These are phyloP conservation scores for Cinnamomum micranthum DNA, from an alignment of 164 flowering plant species.

Conservation along the genomic window DNA sequence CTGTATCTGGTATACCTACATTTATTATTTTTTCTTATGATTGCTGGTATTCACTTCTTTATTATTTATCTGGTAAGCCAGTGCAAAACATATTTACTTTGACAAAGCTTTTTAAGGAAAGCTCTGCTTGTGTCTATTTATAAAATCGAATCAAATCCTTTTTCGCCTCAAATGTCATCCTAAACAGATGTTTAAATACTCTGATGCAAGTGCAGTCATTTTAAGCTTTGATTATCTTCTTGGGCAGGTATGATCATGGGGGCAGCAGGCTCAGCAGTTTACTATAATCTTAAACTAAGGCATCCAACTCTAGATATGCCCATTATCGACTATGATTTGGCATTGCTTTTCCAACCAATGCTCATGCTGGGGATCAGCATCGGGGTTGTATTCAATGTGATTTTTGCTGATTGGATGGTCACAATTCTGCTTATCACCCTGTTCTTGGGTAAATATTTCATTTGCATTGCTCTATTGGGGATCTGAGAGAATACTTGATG, in stretches of 20 bases:
- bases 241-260: constrained; percentile 97
- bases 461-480: neutral
- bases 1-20: too few species aligned
- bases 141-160: neutral
- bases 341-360: constrained; percentile 94
- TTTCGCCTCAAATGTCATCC: neutral
- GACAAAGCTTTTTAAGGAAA: neutral
- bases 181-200: neutral
- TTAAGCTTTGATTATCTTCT: constrained; percentile 4
- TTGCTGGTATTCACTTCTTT: too few species aligned
- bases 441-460: constrained; percentile 55
- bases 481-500: neutral
- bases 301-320: constrained; percentile 96
- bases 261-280: constrained; percentile 93
- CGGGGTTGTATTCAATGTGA: constrained; percentile 92
- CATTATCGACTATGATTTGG: constrained; percentile 93
- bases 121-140: neutral
- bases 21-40: too few species aligned
- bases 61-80: neutral
- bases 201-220: constrained; percentile 1
- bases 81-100: neutral
- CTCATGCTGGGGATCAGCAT: constrained; percentile 96
- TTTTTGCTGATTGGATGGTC: constrained; percentile 98
- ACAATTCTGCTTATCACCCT: constrained; percentile 86
- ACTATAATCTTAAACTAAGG: constrained; percentile 82